Base-by-base conservation (phyloP, 805 yeast species). In the Yarrowia sp. region DNA sequence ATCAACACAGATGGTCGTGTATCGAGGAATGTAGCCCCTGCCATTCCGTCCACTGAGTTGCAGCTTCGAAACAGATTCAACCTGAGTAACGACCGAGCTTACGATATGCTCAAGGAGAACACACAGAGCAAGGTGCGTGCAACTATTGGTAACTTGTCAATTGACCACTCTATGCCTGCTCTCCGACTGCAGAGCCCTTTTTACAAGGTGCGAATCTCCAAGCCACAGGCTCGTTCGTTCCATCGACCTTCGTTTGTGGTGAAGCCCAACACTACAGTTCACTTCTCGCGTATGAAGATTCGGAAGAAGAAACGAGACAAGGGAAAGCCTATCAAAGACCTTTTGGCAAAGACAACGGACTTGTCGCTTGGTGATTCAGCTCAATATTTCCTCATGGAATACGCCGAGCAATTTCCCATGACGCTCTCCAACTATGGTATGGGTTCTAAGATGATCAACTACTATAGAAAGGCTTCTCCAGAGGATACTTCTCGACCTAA, bases 91-190 rank as follows among this genome's bases (percentile, higher is more conserved):
- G 99, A 95, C 75, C 82, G 83, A 48, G 89, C 88, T 46, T 95
- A 95, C 74, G 96, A 90, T 66, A 77, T 88, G 62, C 79, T 95
- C 69, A 89, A 88, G 71, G 89, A 86, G 65, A 92, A 91, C 71
- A 92, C 92, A 74, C 96, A 92, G 73, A 85, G 96, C 41, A 93
- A 90, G 78, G 90, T 93, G 38, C 86, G 99, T 74, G 85, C 97
- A 2, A 96, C 96, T 7, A 86, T 95, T 71, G 96, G 98, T 49
- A 90, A 93, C 69, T 80, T 95, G 67, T 87, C 84, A 59, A 92
- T 95, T 67, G 98, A 95, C 71, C 99, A 95, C 74, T 84, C 98
- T 0, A 81, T 86, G 70, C 96, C 97, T 0, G 98, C 99, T 0
- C 72, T 85, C 28, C 81, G 95, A 58, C 79, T 95, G 56, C 99